These are phyloP conservation scores for Podila epicladia DNA, from an alignment of 192 early-diverging fungal genomes.

Conservation along the genomic window DNA sequence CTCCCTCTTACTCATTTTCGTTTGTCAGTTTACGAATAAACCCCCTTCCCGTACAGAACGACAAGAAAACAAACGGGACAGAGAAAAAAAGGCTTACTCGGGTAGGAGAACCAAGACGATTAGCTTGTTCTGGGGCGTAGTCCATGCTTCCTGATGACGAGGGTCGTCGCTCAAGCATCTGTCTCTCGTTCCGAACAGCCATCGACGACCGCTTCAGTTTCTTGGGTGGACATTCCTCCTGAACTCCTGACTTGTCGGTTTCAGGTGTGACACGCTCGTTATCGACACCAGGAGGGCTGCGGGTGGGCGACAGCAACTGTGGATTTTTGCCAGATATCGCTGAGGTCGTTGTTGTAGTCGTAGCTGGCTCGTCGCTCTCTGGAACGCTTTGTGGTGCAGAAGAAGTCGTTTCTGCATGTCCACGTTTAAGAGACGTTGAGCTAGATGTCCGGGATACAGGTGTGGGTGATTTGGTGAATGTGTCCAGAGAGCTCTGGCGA, in stretches of 20 bases:
- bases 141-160: neutral
- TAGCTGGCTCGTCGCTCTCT: neutral
- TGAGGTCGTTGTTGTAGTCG: neutral
- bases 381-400: neutral
- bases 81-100: neutral
- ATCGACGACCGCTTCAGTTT: slow-evolving; percentile 46
- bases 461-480: neutral
- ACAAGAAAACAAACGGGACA: neutral
- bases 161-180: neutral
- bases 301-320: neutral
- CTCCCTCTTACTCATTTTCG: neutral
- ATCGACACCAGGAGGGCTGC: neutral
- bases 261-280: neutral
- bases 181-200: slow-evolving; percentile 18
- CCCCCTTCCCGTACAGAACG: neutral
- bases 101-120: neutral
- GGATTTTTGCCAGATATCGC: neutral
- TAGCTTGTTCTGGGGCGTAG: neutral
- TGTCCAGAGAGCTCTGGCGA: neutral
- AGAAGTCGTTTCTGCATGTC: neutral
- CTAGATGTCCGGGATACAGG: neutral
- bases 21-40: too few species aligned
- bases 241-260: neutral
- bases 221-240: slow-evolving; percentile 9
- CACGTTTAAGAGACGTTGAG: neutral